Evolutionary conservation across 495 filamentous ascomycete genomes (phyloP), one percentile per base, ranked within the genome.

Genomic region (Lophiotrema nucula): DNA sequence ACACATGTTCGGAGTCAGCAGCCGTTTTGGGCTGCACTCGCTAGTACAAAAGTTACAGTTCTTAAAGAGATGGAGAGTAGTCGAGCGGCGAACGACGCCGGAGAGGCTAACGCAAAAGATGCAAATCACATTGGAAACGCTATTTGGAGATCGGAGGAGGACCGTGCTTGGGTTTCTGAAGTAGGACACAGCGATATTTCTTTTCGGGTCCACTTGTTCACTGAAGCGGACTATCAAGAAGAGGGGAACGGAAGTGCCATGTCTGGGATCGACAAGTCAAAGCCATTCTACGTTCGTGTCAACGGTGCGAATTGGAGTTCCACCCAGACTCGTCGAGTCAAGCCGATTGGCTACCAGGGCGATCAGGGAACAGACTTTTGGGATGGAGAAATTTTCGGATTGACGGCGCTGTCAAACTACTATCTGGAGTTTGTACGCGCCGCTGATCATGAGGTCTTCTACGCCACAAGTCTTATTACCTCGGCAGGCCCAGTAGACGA

Each of bases 1-100:
- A 89, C 88, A 42, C 88, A 89, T 70, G 90, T 96, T 48, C 78
- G 91, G 69, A 91, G 88, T 66, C 83, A 88, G 53, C 92, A 97
- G 75, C 92, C 92, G 39, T 83, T 97, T 50, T 97, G 92, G 92
- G 89, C 92, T 49, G 92, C 91, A 11, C 82, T 96, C 56, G 92
- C 92, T 24, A 93, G 89, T 70, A 95, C 89, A 51, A 97, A 95
- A 73, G 90, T 96, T 64, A 92, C 91, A 41, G 86, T 95, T 67
- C 83, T 92, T 67, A 91, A 93, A 67, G 91, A 95, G 76, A 92
- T 90, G 69, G 90, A 95, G 68, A 83, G 92, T 72, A 88, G 87
- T 51, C 86, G 90, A 69, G 83, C 86, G 31, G 77, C 88, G 42
- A 84, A 84, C 27, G 77, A 96, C 77, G 85, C 88, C 57, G 76